These are phyloP conservation scores for Penicillium egyptiacum DNA, from an alignment of 495 filamentous ascomycete genomes.

Conservation along the genomic window DNA sequence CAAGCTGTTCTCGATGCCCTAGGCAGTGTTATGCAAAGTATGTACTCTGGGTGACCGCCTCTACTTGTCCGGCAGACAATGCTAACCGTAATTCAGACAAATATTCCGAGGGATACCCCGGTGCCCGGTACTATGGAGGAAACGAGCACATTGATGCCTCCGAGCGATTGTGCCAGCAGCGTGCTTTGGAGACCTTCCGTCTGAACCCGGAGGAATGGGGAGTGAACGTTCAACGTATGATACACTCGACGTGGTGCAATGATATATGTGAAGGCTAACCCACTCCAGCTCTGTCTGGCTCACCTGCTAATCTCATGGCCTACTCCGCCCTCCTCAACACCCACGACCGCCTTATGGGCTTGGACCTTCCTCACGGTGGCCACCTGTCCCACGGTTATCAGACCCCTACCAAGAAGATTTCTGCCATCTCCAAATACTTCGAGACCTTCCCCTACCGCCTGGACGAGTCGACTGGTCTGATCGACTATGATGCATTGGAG, in stretches of 20 bases:
- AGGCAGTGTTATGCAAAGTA: constrained; percentile 98
- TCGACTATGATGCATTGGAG: constrained; percentile 90
- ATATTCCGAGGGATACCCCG: constrained; percentile 98
- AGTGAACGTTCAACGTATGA: constrained; percentile 92
- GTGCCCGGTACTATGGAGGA: constrained; percentile 94
- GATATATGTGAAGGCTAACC: constrained; percentile 19
- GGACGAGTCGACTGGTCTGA: constrained; percentile 84
- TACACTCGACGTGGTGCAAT: neutral
- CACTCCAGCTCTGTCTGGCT: constrained; percentile 81
- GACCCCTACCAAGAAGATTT: constrained; percentile 97
- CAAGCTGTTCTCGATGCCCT: constrained; percentile 95
- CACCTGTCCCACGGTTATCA: constrained; percentile 98
- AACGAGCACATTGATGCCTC: constrained; percentile 94
- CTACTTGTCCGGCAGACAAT: constrained; percentile 1
- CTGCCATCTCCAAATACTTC: constrained; percentile 96
- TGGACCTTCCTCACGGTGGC: constrained; percentile 94
- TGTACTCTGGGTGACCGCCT: constrained; percentile 27
- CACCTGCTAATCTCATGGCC: constrained; percentile 92
- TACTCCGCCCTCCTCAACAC: constrained; percentile 90
- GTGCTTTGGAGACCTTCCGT: constrained; percentile 83
- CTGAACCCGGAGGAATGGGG: constrained; percentile 88
- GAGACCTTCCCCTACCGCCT: constrained; percentile 95
- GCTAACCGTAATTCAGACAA: constrained; percentile 64
- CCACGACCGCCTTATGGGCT: constrained; percentile 94
- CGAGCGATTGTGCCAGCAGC: constrained; percentile 83